phyloP scores from a whole-genome alignment of 139 green algal genomes.

The Micractinium conductrix region DNA sequence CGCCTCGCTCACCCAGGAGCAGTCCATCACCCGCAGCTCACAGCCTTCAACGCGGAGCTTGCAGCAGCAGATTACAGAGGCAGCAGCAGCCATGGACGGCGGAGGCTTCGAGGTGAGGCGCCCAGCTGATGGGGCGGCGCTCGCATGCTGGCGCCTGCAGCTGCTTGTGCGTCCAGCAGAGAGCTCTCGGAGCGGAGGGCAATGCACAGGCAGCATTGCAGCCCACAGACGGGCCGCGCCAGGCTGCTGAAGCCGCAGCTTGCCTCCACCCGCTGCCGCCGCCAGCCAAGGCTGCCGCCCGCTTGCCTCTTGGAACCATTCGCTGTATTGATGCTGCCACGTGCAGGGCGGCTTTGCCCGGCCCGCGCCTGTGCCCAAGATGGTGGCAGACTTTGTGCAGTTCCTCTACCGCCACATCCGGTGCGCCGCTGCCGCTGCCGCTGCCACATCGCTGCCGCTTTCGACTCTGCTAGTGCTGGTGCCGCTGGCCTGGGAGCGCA shows the following conservation, averaged over 20 bases:
- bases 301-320: neutral
- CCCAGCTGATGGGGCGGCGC: too few species aligned
- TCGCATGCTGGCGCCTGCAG: neutral
- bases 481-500: too few species aligned
- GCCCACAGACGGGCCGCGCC: neutral
- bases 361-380: slow-evolving; percentile 76
- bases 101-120: neutral
- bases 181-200: neutral
- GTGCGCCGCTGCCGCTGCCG: too few species aligned
- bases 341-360: slow-evolving; percentile 28
- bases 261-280: neutral
- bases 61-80: neutral
- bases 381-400: slow-evolving; percentile 95
- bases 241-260: neutral
- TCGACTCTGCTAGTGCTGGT: too few species aligned
- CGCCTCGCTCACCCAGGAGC: neutral
- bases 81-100: neutral
- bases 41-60: neutral
- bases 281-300: neutral
- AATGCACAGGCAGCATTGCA: neutral
- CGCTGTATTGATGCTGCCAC: neutral
- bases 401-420: slow-evolving; percentile 98
- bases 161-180: neutral
- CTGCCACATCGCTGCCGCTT: too few species aligned
- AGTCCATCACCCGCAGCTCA: neutral